Evolutionary conservation across 805 yeast species (phyloP).

Genomic region (Hanseniaspora nectarophila): DNA sequence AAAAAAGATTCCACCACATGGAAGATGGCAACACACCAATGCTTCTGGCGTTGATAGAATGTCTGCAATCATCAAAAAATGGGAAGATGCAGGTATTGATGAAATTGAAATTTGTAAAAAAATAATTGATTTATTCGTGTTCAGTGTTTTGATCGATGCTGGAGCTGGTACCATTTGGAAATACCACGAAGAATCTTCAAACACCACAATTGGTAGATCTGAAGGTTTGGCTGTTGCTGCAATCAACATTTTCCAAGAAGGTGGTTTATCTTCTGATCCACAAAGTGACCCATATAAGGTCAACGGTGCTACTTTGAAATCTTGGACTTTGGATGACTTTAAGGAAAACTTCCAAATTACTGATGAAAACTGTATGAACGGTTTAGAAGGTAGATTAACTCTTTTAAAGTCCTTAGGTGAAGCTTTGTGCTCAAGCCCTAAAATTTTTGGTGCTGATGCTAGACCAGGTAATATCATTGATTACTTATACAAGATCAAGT

Average conservation of each 20-base stretch:
- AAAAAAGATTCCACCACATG: conserved; percentile 48
- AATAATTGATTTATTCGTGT: conserved; percentile 45
- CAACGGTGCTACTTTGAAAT: conserved; percentile 32
- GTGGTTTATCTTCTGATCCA: conserved; percentile 34
- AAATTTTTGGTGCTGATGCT: conserved; percentile 37
- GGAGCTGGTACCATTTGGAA: conserved; percentile 56
- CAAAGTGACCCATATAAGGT: conserved; percentile 32
- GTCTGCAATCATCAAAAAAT: conserved; percentile 31
- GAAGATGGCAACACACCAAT: conserved; percentile 56
- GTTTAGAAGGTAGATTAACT: conserved; percentile 42
- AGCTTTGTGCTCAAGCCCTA: conserved; percentile 32
- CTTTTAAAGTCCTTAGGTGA: conserved; percentile 39
- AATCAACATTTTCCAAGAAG: conserved; percentile 41
- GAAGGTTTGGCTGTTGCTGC: conserved; percentile 59
- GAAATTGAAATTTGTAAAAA: conserved; percentile 40
- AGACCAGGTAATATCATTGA: conserved; percentile 47
- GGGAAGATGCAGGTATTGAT: conserved; percentile 29
- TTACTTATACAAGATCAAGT: conserved; percentile 29
- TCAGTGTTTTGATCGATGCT: conserved; percentile 53
- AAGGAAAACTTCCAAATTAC: conserved; percentile 38
- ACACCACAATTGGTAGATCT: conserved; percentile 31
- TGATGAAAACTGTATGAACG: conserved; percentile 39
- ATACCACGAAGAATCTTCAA: conserved; percentile 30
- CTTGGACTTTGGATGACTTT: conserved; percentile 30
- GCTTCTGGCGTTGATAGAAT: conserved; percentile 39